Conservation (phyloP, 2,329 filamentous ascomycete genomes). For the Alternaria burnsii region DNA sequence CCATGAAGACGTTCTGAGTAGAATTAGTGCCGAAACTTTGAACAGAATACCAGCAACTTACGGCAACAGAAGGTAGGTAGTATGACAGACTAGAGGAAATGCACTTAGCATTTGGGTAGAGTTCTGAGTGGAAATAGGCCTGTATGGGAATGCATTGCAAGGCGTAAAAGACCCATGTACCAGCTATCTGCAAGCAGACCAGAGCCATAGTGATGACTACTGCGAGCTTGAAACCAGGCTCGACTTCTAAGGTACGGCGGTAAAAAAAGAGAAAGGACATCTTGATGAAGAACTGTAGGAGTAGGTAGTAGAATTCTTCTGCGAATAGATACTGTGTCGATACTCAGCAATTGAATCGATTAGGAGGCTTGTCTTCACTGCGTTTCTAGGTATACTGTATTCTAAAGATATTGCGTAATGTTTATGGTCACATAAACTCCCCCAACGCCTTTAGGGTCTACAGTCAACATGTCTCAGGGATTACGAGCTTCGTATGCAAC, state of each 20-base stretch:
- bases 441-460: background rate
- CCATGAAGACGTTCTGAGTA: background rate
- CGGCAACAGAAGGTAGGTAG: constrained; percentile 1
- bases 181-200: background rate
- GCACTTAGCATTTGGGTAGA: background rate
- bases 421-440: background rate
- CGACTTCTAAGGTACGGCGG: background rate
- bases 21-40: background rate
- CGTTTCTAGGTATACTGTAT: background rate
- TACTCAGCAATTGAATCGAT: background rate
- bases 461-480: background rate
- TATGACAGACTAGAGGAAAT: background rate
- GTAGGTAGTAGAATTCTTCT: constrained; percentile 3
- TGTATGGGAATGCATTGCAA: constrained; percentile 2
- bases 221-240: background rate
- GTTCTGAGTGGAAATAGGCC: background rate
- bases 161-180: background rate
- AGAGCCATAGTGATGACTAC: background rate
- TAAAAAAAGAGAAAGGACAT: constrained; percentile 5
- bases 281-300: constrained; percentile 1
- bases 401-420: background rate
- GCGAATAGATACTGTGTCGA: background rate
- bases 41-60: background rate
- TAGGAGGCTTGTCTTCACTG: too few relatives aligned
- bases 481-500: background rate